Base-by-base conservation (phyloP, 768 basidiomycete species). In the Naematelia aurantialba region DNA sequence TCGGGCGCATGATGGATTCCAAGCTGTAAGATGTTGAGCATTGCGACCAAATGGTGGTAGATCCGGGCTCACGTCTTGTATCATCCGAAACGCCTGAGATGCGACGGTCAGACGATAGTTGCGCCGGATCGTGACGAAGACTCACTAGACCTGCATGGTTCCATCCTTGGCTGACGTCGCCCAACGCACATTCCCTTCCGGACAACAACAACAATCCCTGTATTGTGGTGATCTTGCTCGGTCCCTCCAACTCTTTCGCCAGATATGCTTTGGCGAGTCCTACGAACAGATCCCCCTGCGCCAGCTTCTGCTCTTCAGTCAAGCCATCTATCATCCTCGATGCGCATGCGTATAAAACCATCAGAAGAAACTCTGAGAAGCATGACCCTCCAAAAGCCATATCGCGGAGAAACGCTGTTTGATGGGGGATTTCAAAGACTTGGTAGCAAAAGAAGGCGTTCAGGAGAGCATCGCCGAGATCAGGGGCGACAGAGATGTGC, bases 351-450 rank as follows among this genome's bases (percentile, higher is more conserved):
- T 60, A 65, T 4, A 65, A 61, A 2, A 58, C 57, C 45, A 61
- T 65, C 30, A 65, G 45, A 17, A 65, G 31, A 45, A 65, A 62
- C n/a, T 56, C 22, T 42, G 56, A 61, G 53, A 65, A 65, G 49
- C 62, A 65, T 2, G 55, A 57, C 19, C 64, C 64, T 30, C 52
- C 51, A 5, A 65, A 50, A 42, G 64, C 64, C 60, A 65, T 61
- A 39, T 65, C 64, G 14, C 58, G 39, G n/a, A 59, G 25, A 30
- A 59, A 59, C n/a, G 42, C 3, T 3, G 44, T 19, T 2, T 34
- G 51, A 27, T 59, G 44, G 25, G 49, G 34, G 26, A 46, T 30
- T 13, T 59, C 24, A 34, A 45, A 59, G 4, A 59, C 45, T 22
- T 42, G 30, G 46, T 59, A 59, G 26, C 53, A 59, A 34, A 54